Evolutionary conservation across 805 yeast genomes (phyloP).

Genomic region (Kazachstania viticola): DNA sequence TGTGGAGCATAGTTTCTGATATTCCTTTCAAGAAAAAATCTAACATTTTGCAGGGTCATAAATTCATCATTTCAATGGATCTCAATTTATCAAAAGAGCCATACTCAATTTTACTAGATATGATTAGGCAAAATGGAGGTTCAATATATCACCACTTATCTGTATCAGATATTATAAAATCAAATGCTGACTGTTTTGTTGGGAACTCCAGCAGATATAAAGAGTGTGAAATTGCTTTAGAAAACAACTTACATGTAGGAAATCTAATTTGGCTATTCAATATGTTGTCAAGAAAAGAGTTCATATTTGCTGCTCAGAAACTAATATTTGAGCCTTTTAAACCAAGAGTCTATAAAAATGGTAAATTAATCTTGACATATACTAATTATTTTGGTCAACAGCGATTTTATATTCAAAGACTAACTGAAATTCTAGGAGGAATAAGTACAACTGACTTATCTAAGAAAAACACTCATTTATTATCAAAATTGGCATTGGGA

Average conservation of each 20-base stretch:
- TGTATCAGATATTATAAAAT: slow-evolving; percentile 9
- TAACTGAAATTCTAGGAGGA: slow-evolving; percentile 66
- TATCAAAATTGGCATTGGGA: slow-evolving; percentile 59
- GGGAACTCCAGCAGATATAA: slow-evolving; percentile 54
- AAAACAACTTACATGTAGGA: slow-evolving; percentile 38
- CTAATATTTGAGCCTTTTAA: slow-evolving; percentile 62
- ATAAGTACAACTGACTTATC: slow-evolving; percentile 55
- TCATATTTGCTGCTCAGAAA: slow-evolving; percentile 43
- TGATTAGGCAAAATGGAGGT: slow-evolving; percentile 50
- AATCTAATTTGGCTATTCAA: slow-evolving; percentile 68
- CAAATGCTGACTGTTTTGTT: slow-evolving; percentile 37
- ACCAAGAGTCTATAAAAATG: slow-evolving; percentile 38
- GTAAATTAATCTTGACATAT: slow-evolving; percentile 45
- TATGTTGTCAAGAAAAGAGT: slow-evolving; percentile 43
- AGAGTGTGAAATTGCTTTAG: slow-evolving; percentile 36
- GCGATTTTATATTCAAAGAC: slow-evolving; percentile 52
- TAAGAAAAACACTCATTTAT: slow-evolving; percentile 55
- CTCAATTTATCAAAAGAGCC: slow-evolving; percentile 39
- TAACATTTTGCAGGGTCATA: slow-evolving; percentile 32
- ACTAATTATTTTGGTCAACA: slow-evolving; percentile 85
- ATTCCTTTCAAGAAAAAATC: slow-evolving; percentile 1
- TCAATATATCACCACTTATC: slow-evolving; percentile 22
- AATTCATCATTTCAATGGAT: slow-evolving; percentile 44
- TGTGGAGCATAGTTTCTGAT: slow-evolving; percentile 7
- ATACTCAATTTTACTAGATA: slow-evolving; percentile 28